These are phyloP conservation scores for Pezicula carpinea DNA, from an alignment of 2,329 filamentous ascomycete species.

Conservation along the genomic window DNA sequence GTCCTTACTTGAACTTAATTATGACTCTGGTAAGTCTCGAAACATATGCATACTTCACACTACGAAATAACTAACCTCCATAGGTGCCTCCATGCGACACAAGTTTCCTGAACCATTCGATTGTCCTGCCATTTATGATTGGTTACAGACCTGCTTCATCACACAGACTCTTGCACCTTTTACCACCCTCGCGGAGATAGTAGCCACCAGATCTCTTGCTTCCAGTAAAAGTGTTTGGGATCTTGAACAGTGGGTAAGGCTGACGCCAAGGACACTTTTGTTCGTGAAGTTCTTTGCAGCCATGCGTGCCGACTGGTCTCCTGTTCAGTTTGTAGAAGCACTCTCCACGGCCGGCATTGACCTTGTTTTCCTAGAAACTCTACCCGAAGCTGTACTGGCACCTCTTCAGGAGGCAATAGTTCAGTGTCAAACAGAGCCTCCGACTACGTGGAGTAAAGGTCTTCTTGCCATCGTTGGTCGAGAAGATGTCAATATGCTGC, in stretches of 20 bases:
- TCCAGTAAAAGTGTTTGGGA: conserved; percentile 11
- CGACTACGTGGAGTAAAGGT: conserved; percentile 66
- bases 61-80: conserved; percentile 1
- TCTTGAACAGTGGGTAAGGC: conserved; percentile 18
- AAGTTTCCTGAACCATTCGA: conserved; percentile 42
- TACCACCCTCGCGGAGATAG: conserved; percentile 44
- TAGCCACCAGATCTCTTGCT: conserved; percentile 27
- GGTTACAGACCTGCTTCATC: conserved; percentile 39
- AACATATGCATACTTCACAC: not conserved
- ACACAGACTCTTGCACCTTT: conserved; percentile 33
- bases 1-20: conserved; percentile 45
- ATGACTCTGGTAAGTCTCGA: conserved; percentile 43
- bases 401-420: conserved; percentile 80
- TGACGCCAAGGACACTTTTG: conserved; percentile 63
- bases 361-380: conserved; percentile 65
- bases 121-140: conserved; percentile 56
- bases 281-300: conserved; percentile 64
- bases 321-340: conserved; percentile 64
- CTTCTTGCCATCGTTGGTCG: conserved; percentile 74
- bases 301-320: conserved; percentile 45
- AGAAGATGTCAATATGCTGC: conserved; percentile 70
- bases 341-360: conserved; percentile 69
- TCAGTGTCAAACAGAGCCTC: conserved; percentile 78
- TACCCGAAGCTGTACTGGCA: conserved; percentile 79
- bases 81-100: conserved; percentile 13